Percentiles rank a stretch among this genome's conserved stretches.
Evolutionary conservation across 164 flowering plant species (phyloP).

Genomic region (Pachysandra terminalis): DNA sequence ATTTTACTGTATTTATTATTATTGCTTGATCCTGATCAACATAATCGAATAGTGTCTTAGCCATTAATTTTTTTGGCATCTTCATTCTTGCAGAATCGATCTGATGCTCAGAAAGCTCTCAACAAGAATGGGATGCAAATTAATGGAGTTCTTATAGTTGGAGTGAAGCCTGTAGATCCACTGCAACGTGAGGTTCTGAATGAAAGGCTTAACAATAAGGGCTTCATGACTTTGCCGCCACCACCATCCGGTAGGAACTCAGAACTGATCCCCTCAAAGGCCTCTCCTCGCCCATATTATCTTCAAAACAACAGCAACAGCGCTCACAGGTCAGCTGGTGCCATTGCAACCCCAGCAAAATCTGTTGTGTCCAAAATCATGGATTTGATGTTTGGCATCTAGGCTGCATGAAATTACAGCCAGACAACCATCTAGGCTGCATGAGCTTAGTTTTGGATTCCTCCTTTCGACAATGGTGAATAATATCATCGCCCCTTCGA

Average conservation of each 20-base stretch:
- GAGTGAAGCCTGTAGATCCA: constrained; percentile 90
- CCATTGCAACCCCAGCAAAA: constrained; percentile 88
- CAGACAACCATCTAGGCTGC: constrained; percentile 44
- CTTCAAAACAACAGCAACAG: constrained; percentile 46
- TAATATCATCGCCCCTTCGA: neutral
- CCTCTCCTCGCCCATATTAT: constrained; percentile 51
- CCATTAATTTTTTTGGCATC: neutral
- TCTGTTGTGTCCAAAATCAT: constrained; percentile 69
- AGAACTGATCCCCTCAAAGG: constrained; percentile 33
- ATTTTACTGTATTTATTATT: too few relatives aligned
- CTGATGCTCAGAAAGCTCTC: constrained; percentile 90
- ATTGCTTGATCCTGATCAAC: too few relatives aligned
- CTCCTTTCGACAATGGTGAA: neutral
- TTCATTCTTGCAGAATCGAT: constrained; percentile 50
- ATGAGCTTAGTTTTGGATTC: neutral
- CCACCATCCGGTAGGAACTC: constrained; percentile 33
- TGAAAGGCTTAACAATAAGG: constrained; percentile 62
- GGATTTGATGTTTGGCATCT: constrained; percentile 96
- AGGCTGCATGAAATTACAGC: neutral
- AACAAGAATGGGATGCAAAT: constrained; percentile 83
- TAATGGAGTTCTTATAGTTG: constrained; percentile 78
- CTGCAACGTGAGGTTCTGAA: constrained; percentile 61
- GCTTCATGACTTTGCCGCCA: constrained; percentile 78
- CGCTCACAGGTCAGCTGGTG: constrained; percentile 50
- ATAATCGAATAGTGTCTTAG: too few relatives aligned